These are phyloP conservation scores for Marsdenia floribunda DNA, from an alignment of 257 asterid genomes.

Conservation along the genomic window DNA sequence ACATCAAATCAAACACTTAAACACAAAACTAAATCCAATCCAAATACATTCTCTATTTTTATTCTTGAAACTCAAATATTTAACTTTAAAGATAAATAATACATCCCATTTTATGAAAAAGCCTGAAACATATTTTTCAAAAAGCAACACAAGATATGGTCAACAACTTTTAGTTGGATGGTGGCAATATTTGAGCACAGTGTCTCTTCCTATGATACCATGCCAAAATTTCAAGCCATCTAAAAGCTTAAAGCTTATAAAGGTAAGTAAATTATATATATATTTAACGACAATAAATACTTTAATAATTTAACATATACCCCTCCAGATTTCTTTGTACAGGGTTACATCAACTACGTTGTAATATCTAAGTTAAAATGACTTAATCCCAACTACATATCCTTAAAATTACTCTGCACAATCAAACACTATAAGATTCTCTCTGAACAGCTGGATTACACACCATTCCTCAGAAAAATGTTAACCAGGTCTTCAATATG, in stretches of 20 bases:
- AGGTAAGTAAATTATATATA: too few relatives aligned
- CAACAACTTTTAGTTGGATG: neutral
- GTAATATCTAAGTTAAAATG: neutral
- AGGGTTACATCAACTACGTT: neutral
- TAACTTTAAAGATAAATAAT: too few relatives aligned
- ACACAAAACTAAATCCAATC: too few relatives aligned
- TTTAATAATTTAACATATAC: neutral
- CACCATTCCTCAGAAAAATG: neutral
- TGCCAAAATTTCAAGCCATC: neutral
- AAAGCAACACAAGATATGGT: neutral
- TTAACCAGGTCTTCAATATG: neutral
- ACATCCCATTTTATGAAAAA: too few relatives aligned
- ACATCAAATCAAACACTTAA: too few relatives aligned
- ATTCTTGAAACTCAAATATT: too few relatives aligned
- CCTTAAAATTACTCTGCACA: neutral
- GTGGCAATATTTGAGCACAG: neutral
- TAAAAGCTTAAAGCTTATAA: neutral
- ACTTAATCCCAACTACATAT: neutral
- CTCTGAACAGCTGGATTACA: neutral
- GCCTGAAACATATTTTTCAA: neutral
- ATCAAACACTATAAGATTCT: neutral
- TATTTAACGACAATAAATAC: neutral
- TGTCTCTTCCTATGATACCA: neutral
- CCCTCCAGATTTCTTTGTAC: neutral
- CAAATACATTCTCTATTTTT: too few relatives aligned